A percentile compares a stretch with the other conserved stretches of the same genome.
Conservation (phyloP, 2,329 filamentous ascomycete species). For the Lomentospora prolificans region DNA sequence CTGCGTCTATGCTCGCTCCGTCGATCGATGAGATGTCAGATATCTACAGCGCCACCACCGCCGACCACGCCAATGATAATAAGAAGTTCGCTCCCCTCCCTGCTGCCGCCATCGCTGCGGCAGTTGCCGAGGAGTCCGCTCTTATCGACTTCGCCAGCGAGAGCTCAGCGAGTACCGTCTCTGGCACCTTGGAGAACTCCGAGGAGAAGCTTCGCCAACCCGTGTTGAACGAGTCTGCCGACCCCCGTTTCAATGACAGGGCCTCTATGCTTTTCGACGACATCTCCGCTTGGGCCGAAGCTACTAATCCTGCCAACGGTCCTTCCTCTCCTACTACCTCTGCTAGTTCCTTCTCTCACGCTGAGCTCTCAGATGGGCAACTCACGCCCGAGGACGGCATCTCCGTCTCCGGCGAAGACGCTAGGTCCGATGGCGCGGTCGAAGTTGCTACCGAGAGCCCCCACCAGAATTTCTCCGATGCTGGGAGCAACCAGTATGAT, state of each 20-base stretch:
- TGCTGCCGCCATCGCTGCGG: constrained; percentile 9
- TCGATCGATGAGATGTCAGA: constrained; percentile 40
- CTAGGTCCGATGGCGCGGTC: background rate
- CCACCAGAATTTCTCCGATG: background rate
- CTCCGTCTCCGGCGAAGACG: background rate
- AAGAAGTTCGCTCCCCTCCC: constrained; percentile 15
- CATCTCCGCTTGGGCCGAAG: constrained; percentile 13
- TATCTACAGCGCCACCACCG: constrained; percentile 48
- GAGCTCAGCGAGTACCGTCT: constrained; percentile 10
- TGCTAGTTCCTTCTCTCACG: constrained; percentile 2
- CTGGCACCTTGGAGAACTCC: constrained; percentile 12
- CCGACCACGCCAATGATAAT: constrained; percentile 20
- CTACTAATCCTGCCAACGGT: background rate
- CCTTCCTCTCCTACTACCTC: background rate
- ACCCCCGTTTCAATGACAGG: background rate
- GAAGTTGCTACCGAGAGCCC: background rate
- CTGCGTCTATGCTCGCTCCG: constrained; percentile 23
- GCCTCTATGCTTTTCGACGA: constrained; percentile 8
- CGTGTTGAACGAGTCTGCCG: background rate
- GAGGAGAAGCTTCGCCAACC: background rate
- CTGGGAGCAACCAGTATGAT: background rate
- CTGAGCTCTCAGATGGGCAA: constrained; percentile 14
- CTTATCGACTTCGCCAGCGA: constrained; percentile 23
- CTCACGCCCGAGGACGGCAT: constrained; percentile 35
- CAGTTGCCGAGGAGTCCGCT: constrained; percentile 10